A percentile compares a stretch with the other conserved stretches of the same genome.
These are phyloP conservation scores for Zelopaecilomyces penicillatus DNA, from an alignment of 2,329 filamentous ascomycete species.

Conservation along the genomic window DNA sequence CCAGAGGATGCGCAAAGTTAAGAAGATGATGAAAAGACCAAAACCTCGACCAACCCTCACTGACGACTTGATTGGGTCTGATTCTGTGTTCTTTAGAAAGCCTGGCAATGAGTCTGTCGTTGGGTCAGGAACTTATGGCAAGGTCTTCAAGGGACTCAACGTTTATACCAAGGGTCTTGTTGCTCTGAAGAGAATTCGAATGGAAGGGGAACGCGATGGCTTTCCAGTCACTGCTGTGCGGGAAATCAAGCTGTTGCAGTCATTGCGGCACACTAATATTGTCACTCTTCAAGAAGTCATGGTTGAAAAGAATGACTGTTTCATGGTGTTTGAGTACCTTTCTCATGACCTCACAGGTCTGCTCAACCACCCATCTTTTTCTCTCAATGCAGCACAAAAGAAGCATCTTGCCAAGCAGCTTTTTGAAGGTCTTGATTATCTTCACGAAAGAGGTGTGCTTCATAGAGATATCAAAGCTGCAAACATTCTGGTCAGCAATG, in stretches of 20 bases:
- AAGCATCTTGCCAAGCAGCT: conserved; percentile 90
- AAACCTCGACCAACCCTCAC: conserved; percentile 65
- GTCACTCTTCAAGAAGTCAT: conserved; percentile 84
- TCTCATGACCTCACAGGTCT: conserved; percentile 93
- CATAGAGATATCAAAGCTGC: conserved; percentile 98
- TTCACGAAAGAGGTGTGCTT: conserved; percentile 85
- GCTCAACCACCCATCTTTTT: conserved; percentile 88
- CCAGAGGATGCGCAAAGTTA: conserved; percentile 54
- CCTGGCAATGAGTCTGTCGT: conserved; percentile 97
- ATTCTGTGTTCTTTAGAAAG: conserved; percentile 90
- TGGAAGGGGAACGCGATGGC: conserved; percentile 87
- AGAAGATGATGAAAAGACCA: conserved; percentile 58
- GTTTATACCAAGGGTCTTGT: conserved; percentile 82
- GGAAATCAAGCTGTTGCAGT: conserved; percentile 88
- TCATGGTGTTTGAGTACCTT: conserved; percentile 99
- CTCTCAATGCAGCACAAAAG: conserved; percentile 74
- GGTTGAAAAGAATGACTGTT: conserved; percentile 98
- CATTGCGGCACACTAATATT: conserved; percentile 71
- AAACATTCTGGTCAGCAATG: conserved; percentile 89
- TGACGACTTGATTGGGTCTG: conserved; percentile 65
- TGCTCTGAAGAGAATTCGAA: conserved; percentile 82
- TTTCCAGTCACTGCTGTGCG: conserved; percentile 87
- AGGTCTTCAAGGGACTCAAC: conserved; percentile 89
- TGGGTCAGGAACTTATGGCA: conserved; percentile 90
- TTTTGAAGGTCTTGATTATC: conserved; percentile 87